Conservation (phyloP, 192 early-diverging fungal genomes). For the Entrophospora sp. region DNA sequence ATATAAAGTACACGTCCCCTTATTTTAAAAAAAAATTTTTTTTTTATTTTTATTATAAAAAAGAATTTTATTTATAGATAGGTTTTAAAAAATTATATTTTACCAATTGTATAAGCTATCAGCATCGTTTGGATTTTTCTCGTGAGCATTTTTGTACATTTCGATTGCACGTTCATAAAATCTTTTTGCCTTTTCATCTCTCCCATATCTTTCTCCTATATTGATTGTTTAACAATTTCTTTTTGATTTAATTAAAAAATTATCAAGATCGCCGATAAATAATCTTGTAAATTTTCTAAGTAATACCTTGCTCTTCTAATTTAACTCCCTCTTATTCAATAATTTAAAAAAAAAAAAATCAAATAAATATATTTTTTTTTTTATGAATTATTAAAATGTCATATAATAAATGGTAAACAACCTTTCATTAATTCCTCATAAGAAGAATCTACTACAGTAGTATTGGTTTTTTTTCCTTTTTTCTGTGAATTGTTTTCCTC, state of each 20-base stretch:
- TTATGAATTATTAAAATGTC: too few species aligned
- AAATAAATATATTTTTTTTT: too few species aligned
- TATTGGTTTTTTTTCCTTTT: too few species aligned
- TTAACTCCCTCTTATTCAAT: slow-evolving; percentile 49
- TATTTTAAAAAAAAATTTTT: background rate
- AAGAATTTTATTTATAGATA: background rate
- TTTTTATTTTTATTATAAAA: background rate
- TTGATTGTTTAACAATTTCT: background rate
- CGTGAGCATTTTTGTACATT: slow-evolving; percentile 52
- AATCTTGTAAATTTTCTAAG: background rate
- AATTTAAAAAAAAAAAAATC: too few species aligned
- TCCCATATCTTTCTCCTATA: slow-evolving; percentile 57
- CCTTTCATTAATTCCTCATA: too few species aligned
- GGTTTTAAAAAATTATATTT: background rate
- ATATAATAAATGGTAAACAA: too few species aligned
- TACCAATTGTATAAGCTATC: slow-evolving; percentile 66
- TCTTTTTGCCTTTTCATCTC: slow-evolving; percentile 54
- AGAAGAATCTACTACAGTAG: too few species aligned
- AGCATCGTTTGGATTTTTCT: slow-evolving; percentile 41
- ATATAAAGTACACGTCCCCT: slow-evolving; percentile 52
- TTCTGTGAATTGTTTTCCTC: too few species aligned
- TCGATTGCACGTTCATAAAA: slow-evolving; percentile 59
- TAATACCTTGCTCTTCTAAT: slow-evolving; percentile 41
- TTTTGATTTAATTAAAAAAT: background rate
- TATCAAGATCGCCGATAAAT: background rate